These are phyloP conservation scores for Starmerella ratchasimensis DNA, from an alignment of 805 yeast genomes.

Conservation along the genomic window DNA sequence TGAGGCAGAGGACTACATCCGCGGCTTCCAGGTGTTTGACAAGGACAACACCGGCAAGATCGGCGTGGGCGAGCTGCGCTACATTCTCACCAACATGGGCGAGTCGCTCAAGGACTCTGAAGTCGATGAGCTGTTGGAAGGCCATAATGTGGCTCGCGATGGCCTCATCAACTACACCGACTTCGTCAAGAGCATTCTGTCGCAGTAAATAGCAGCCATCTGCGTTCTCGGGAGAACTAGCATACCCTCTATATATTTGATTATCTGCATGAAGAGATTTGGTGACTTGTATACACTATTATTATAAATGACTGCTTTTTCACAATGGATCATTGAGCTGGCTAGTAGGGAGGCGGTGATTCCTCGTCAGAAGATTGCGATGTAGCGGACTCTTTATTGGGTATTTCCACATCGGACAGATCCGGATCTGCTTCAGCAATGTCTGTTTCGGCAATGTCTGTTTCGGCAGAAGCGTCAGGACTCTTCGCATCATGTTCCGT, in stretches of 20 bases:
- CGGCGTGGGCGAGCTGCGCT: slow-evolving; percentile 92
- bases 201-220: slow-evolving; percentile 41
- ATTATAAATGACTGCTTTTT: too few relatives aligned
- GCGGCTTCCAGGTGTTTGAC: slow-evolving; percentile 95
- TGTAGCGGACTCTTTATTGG: too few relatives aligned
- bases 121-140: slow-evolving; percentile 91
- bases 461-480: too few relatives aligned
- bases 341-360: too few relatives aligned
- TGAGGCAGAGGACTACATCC: slow-evolving; percentile 81
- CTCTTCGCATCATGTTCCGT: too few relatives aligned
- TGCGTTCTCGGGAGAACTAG: neutral
- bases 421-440: too few relatives aligned
- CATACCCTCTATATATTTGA: neutral
- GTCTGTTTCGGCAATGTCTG: too few relatives aligned
- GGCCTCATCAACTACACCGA: slow-evolving; percentile 88
- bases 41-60: slow-evolving; percentile 91
- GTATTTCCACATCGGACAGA: too few relatives aligned
- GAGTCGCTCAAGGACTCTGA: slow-evolving; percentile 83
- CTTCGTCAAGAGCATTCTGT: slow-evolving; percentile 83
- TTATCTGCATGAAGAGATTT: slow-evolving; percentile 3
- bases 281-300: too few relatives aligned
- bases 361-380: too few relatives aligned
- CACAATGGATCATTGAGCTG: too few relatives aligned
- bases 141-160: slow-evolving; percentile 83
- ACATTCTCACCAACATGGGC: slow-evolving; percentile 89